These are phyloP conservation scores for Puccinia hordei DNA, from an alignment of 1,284 basidiomycete genomes.

Conservation along the genomic window DNA sequence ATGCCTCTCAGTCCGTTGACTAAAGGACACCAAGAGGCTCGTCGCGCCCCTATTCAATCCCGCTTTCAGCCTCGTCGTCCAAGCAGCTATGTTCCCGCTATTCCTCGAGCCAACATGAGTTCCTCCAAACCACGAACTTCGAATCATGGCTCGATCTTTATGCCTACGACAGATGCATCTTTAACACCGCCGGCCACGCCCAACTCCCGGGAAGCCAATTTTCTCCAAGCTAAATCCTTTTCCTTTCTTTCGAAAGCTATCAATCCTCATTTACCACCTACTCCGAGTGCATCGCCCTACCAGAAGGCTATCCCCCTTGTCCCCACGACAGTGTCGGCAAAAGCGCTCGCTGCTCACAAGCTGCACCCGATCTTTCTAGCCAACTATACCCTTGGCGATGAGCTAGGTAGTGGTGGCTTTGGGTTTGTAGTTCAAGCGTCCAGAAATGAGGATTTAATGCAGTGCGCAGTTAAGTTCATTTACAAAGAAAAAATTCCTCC, in stretches of 20 bases:
- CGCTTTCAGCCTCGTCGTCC: conserved; percentile 16
- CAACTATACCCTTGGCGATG: conserved; percentile 33
- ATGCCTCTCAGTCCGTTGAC: not conserved
- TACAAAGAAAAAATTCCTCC: conserved; percentile 58
- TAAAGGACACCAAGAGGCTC: not conserved
- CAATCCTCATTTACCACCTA: conserved; percentile 14
- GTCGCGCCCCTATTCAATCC: not conserved
- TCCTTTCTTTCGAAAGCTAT: not conserved
- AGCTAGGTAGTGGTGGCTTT: conserved; percentile 57
- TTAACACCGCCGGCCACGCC: conserved; percentile 36
- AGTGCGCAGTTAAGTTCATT: conserved; percentile 58
- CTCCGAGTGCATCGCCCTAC: conserved; percentile 9
- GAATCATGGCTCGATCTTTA: conserved; percentile 4
- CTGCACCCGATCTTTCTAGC: conserved; percentile 24
- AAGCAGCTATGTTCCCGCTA: not conserved
- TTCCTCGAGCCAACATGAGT: not conserved
- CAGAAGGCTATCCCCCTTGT: conserved; percentile 17
- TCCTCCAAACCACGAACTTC: not conserved
- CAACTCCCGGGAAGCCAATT: conserved; percentile 4
- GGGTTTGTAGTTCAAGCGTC: conserved; percentile 58
- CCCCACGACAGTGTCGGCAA: conserved; percentile 35
- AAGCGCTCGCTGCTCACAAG: conserved; percentile 19
- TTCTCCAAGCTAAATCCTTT: conserved; percentile 3
- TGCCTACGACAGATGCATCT: not conserved
- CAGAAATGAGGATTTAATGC: conserved; percentile 53